Base-by-base conservation (phyloP, 495 filamentous ascomycete genomes). In the Penicillium cosmopolitanum region DNA sequence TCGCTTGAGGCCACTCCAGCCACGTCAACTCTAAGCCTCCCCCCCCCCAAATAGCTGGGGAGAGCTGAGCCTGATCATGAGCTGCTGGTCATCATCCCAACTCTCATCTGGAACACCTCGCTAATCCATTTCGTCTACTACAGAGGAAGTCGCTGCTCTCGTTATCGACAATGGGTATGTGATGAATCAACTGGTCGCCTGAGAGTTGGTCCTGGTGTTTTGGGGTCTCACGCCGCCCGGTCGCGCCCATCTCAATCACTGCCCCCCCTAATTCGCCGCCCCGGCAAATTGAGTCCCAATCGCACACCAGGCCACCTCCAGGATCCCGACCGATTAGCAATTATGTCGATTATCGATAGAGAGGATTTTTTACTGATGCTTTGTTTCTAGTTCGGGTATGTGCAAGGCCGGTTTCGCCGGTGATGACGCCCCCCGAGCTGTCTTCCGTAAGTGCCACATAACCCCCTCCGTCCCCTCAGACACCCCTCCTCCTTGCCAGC, bases 101-200 rank as follows among this genome's bases (percentile, higher is more conserved):
- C 36, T 10, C 9, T 21, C 50, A 50, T 34, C 34, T 35, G 34
- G 12, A 56, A 51, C 16, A 50, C 19, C n/a, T 47, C 53, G 76
- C 89, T 93, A 79, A 93, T 59, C 6, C 74, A 58, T 68, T 51
- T 59, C 57, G 66, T 76, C 56, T 59, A 60, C 55, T 84, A 80
- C 76, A 98, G 95, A 98, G 85, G 95, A 98, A 90, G 95, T 98
- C 83, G 95, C 95, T 80, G 95, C 95, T 81, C 94, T 98, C 92
- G 95, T 98, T 82, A 98, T 98, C 82, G 95, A 98, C 93, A 98
- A 98, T 98, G 95, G 95, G 95, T 98, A 91, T 87, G 92, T 80
- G 63, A 61, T 62, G 52, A 47, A 51, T 44, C 33, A 16, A 44
- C 46, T 63, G 43, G 66, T 64, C 58, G n/a, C 50, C 50, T 23